Base-by-base conservation (phyloP, 805 yeast species). In the Cyberlindnera mycetangii region DNA sequence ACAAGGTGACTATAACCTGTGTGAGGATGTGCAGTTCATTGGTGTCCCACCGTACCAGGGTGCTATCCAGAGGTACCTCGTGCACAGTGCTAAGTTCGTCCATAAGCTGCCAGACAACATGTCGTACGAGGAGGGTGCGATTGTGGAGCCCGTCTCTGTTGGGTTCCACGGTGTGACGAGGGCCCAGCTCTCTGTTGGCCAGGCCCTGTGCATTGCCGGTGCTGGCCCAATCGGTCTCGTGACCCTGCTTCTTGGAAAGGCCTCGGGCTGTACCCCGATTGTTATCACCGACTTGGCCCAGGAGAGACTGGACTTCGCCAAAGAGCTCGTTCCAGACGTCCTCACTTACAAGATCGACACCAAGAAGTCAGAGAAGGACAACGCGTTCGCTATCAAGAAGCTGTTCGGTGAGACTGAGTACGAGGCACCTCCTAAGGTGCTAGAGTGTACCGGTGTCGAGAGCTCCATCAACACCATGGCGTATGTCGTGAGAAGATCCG, bases 151-250 rank as follows among this genome's bases (percentile, higher is more conserved):
- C 2, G 62, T 78, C 27, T 66, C 74, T 15, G 83, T 78, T 38
- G 80, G 75, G 2, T 66, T 72, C 42, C 78, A 75, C 42, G 83
- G 79, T 21, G 66, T 78, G 37, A 70, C 69, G 52, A 64, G 74
- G 51, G 70, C 79, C 3, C 70, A 72, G 15, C 60, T 78, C 35
- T 64, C 62, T 42, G 55, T 75, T n/a, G 81, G 81, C 40, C 71
- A 71, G 50, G 75, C 77, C 19, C 68, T 66, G 11, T 56, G 73
- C 37, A 64, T 78, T 41, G 68, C 73, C 33, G 83, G 83, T 41
- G 80, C 81, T 15, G 82, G 83, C 18, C 82, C 83, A n/a, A 78
- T 78, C 51, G 83, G 83, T 14, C 60, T 77, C 25, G 68, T 74
- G 32, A 60, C 76, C 20, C 68, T 78, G 39, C 50, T 70, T 4